Conservation (phyloP, 2,329 filamentous ascomycete species). For the Helotiales sp. region DNA sequence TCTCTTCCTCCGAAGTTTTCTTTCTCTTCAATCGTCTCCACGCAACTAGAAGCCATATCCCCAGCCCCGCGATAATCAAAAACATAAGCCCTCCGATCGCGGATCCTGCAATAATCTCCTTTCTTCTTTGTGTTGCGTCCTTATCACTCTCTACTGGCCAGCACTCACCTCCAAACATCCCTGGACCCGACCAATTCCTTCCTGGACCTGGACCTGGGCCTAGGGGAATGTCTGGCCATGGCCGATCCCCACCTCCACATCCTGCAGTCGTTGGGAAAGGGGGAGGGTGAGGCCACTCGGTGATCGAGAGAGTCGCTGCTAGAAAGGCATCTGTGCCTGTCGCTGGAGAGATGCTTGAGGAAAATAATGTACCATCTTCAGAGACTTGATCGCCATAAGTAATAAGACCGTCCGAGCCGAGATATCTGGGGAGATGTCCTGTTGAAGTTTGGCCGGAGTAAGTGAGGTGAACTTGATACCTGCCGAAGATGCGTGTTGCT, state of each 20-base stretch:
- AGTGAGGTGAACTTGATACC: background rate
- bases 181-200: background rate
- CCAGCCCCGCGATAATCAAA: background rate
- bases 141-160: background rate
- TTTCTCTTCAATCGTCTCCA: slow-evolving; percentile 17
- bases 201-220: no score
- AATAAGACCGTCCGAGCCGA: slow-evolving; percentile 13
- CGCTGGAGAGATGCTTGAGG: background rate
- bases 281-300: no score
- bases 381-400: slow-evolving; percentile 15
- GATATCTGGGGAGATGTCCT: slow-evolving; percentile 12
- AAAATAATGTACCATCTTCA: background rate
- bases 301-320: background rate
- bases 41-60: background rate
- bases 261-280: no score
- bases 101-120: slow-evolving; percentile 5
- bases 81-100: slow-evolving; percentile 9
- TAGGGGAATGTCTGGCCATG: background rate
- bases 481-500: background rate
- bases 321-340: background rate
- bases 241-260: background rate
- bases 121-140: background rate
- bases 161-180: background rate
- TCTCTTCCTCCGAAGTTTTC: background rate
- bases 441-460: slow-evolving; percentile 13